Percentiles rank a stretch among this genome's conserved stretches.
Evolutionary conservation across 2,329 filamentous ascomycete genomes (phyloP).

Genomic region (Phialophora expanda): DNA sequence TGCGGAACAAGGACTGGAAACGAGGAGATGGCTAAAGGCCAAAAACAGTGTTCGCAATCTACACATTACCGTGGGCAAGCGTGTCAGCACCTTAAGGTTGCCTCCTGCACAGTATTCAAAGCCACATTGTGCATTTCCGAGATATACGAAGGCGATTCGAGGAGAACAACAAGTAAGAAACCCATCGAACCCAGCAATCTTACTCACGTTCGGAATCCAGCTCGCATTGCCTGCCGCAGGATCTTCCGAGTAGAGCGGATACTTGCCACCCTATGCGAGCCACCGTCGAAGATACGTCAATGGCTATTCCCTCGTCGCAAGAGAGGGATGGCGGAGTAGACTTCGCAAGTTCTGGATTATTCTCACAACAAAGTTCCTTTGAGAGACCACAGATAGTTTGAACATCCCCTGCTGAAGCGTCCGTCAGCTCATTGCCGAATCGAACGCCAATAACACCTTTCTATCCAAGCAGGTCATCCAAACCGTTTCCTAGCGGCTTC

Average conservation of each 20-base stretch:
- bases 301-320: neutral
- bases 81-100: neutral
- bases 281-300: neutral
- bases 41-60: neutral
- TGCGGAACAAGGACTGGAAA: neutral
- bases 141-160: neutral
- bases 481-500: conserved; percentile 45
- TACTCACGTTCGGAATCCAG: neutral
- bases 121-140: neutral
- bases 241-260: neutral
- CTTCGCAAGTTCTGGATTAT: neutral
- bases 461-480: conserved; percentile 56
- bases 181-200: neutral
- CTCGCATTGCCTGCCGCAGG: neutral
- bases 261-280: neutral
- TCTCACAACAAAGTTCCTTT: conserved; percentile 4
- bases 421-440: neutral
- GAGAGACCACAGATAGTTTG: neutral
- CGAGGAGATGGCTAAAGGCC: neutral
- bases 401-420: neutral
- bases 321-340: neutral
- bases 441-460: neutral
- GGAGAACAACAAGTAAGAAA: neutral
- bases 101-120: neutral
- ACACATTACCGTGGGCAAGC: neutral